A percentile compares a stretch with the other conserved stretches of the same genome.
phyloP scores from a whole-genome alignment of 2,329 filamentous ascomycete genomes.

The Verticillium albo-atrum region DNA sequence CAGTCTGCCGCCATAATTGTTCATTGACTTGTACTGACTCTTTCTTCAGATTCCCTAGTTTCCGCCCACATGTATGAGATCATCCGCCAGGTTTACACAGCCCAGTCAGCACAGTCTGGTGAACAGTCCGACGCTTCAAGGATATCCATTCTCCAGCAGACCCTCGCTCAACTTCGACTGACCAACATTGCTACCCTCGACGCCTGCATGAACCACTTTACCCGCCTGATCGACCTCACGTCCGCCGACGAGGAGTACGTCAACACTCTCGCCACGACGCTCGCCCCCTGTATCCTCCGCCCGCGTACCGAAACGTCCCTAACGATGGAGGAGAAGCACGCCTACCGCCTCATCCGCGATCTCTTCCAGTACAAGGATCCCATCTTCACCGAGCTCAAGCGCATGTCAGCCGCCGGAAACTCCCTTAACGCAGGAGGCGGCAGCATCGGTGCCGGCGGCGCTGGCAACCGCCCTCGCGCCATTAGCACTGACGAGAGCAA shows the following conservation, averaged over 20 bases:
- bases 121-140: slow-evolving; percentile 75
- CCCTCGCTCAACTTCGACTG: slow-evolving; percentile 86
- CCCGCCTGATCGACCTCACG: slow-evolving; percentile 90
- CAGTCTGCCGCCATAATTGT: slow-evolving; percentile 29
- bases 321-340: slow-evolving; percentile 93
- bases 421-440: slow-evolving; percentile 45
- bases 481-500: slow-evolving; percentile 96
- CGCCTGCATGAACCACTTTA: slow-evolving; percentile 97
- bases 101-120: slow-evolving; percentile 34
- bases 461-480: slow-evolving; percentile 64
- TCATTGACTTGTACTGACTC: neutral
- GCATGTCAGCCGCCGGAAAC: slow-evolving; percentile 67
- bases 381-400: slow-evolving; percentile 95
- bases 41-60: slow-evolving; percentile 77
- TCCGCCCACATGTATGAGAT: slow-evolving; percentile 99
- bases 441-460: slow-evolving; percentile 14
- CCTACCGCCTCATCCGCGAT: slow-evolving; percentile 84
- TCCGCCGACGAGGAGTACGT: slow-evolving; percentile 90
- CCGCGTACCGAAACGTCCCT: slow-evolving; percentile 84
- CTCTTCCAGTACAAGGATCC: slow-evolving; percentile 90
- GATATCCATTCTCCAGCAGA: slow-evolving; percentile 89
- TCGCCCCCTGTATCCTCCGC: slow-evolving; percentile 84
- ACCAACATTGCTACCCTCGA: slow-evolving; percentile 99
- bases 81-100: slow-evolving; percentile 91
- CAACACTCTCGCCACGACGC: slow-evolving; percentile 62